These are phyloP conservation scores for Cercospora sp. DNA, from an alignment of 2,329 filamentous ascomycete species.

Conservation along the genomic window DNA sequence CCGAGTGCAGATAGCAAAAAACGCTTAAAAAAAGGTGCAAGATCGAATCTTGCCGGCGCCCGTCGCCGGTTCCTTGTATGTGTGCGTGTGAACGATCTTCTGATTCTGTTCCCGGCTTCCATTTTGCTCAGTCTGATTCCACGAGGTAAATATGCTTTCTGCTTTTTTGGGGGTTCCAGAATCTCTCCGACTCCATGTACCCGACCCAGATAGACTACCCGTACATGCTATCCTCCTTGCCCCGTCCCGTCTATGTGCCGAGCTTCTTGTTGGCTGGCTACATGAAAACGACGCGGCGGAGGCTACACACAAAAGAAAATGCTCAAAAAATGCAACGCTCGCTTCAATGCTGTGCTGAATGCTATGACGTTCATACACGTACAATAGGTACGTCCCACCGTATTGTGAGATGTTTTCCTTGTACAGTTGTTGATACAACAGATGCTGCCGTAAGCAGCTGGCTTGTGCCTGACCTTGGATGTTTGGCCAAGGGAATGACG, in stretches of 20 bases:
- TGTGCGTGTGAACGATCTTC: slow-evolving; percentile 18
- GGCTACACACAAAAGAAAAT: slow-evolving; percentile 32
- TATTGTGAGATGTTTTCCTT: slow-evolving; percentile 12
- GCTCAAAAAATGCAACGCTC: slow-evolving; percentile 36
- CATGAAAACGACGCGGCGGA: slow-evolving; percentile 8
- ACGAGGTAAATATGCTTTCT: slow-evolving; percentile 14
- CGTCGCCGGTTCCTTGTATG: slow-evolving; percentile 5
- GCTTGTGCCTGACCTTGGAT: neutral
- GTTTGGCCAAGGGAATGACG: neutral
- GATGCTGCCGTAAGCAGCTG: slow-evolving; percentile 14
- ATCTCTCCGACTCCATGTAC: slow-evolving; percentile 3
- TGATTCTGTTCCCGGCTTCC: slow-evolving; percentile 9
- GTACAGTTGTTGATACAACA: slow-evolving; percentile 29
- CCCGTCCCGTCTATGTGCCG: slow-evolving; percentile 8
- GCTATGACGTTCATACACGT: slow-evolving; percentile 34
- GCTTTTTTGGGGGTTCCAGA: slow-evolving; percentile 10
- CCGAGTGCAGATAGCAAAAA: slow-evolving; percentile 9
- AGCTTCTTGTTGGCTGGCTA: slow-evolving; percentile 15
- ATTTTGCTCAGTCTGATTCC: slow-evolving; percentile 11
- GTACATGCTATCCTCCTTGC: slow-evolving; percentile 21
- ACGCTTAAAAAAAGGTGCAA: slow-evolving; percentile 1
- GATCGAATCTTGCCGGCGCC: neutral
- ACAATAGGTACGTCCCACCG: slow-evolving; percentile 13
- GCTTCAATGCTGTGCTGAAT: slow-evolving; percentile 37
- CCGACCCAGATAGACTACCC: slow-evolving; percentile 15